A percentile compares a stretch with the other conserved stretches of the same genome.
These are phyloP conservation scores for Tetrahymena borealis DNA, from an alignment of 73 alveolate genomes.

Conservation along the genomic window DNA sequence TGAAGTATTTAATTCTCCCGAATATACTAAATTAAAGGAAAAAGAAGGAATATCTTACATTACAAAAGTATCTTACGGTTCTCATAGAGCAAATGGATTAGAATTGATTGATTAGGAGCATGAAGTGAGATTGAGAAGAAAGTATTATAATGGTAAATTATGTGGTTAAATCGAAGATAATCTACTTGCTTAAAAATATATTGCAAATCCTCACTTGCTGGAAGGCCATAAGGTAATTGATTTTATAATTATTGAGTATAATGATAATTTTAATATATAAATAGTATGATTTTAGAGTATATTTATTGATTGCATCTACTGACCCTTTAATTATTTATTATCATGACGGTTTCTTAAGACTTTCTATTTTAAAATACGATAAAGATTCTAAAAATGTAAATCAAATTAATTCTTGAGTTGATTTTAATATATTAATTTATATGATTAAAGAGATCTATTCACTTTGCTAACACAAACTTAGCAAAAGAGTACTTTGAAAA, in stretches of 20 bases:
- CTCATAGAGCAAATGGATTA: constrained; percentile 34
- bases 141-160: neutral
- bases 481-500: constrained; percentile 7
- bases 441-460: neutral
- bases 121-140: neutral
- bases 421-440: neutral
- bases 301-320: constrained; percentile 13
- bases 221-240: constrained; percentile 2
- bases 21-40: neutral
- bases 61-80: neutral
- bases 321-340: constrained; percentile 15
- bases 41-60: constrained; percentile 4
- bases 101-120: neutral
- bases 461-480: constrained; percentile 12
- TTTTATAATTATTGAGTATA: neutral
- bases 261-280: too few relatives aligned
- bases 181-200: constrained; percentile 7
- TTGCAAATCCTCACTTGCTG: constrained; percentile 18
- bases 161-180: neutral
- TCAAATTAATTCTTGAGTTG: neutral
- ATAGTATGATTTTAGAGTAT: constrained; percentile 32
- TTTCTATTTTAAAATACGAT: constrained; percentile 2
- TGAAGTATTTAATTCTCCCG: neutral
- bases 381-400: constrained; percentile 1
- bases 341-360: constrained; percentile 33